Evolutionary conservation across 805 yeast species (phyloP).

Genomic region (Ogataea ganodermae): DNA sequence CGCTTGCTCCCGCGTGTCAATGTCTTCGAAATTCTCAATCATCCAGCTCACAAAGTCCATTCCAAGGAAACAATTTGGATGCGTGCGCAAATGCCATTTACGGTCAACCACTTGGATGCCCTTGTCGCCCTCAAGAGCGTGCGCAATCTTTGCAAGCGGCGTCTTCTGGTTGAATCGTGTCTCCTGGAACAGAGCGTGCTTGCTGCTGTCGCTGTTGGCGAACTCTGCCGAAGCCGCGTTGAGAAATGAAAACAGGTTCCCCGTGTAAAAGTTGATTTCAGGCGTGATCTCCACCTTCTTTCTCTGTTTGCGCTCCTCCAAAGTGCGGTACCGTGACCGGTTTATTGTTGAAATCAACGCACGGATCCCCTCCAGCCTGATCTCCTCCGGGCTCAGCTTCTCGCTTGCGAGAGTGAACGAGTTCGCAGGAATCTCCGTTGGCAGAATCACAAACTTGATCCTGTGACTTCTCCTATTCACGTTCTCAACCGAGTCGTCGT

Average conservation of each 20-base stretch:
- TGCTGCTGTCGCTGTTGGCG: slow-evolving; percentile 18
- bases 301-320: slow-evolving; percentile 40
- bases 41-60: slow-evolving; percentile 87
- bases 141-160: slow-evolving; percentile 54
- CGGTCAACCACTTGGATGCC: slow-evolving; percentile 75
- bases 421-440: slow-evolving; percentile 67
- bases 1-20: slow-evolving; percentile 82
- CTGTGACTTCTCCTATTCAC: slow-evolving; percentile 57
- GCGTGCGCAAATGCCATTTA: slow-evolving; percentile 87
- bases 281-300: slow-evolving; percentile 57
- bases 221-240: slow-evolving; percentile 35
- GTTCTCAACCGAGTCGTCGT: slow-evolving; percentile 67
- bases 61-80: slow-evolving; percentile 79
- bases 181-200: slow-evolving; percentile 26
- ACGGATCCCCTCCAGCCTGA: slow-evolving; percentile 87
- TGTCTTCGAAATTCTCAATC: slow-evolving; percentile 73
- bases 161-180: slow-evolving; percentile 48
- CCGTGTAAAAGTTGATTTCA: slow-evolving; percentile 85
- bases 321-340: slow-evolving; percentile 51
- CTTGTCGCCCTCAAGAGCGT: slow-evolving; percentile 62
- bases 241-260: slow-evolving; percentile 70
- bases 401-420: slow-evolving; percentile 50
- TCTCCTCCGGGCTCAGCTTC: slow-evolving; percentile 75
- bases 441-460: slow-evolving; percentile 83
- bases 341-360: slow-evolving; percentile 64